Conservation (phyloP, 441 rosid genomes). For the Bocquillonia castaneifolia region DNA sequence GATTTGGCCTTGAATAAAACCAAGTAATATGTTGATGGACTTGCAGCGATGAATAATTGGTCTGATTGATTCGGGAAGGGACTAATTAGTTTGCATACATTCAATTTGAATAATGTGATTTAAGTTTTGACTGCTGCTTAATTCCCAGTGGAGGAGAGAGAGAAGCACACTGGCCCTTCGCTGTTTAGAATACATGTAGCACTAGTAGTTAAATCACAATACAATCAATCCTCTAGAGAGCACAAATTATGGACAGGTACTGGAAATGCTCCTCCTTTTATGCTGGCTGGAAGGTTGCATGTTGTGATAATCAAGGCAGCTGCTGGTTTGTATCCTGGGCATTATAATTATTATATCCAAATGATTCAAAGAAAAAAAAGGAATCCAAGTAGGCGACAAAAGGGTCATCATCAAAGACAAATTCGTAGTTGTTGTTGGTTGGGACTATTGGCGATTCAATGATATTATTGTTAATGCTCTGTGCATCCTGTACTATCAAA, state of each 20-base stretch:
- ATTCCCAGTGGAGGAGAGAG: no score
- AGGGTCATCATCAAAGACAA: constrained; percentile 42
- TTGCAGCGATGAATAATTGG: no score
- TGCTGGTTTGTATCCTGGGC: constrained; percentile 14
- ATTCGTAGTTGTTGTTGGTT: constrained; percentile 28
- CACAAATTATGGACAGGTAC: not conserved
- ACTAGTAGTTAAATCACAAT: not conserved
- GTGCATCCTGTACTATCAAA: constrained; percentile 39
- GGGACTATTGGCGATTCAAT: constrained; percentile 28
- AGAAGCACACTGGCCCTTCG: not conserved
- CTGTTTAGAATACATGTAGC: not conserved
- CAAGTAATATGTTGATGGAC: no score
- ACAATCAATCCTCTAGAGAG: not conserved
- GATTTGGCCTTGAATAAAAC: no score
- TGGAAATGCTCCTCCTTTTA: no score
- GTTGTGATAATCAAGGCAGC: no score
- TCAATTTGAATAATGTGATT: no score
- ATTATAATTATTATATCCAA: constrained; percentile 11
- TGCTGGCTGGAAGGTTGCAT: constrained; percentile 7
- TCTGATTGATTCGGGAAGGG: no score
- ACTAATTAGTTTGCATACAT: no score
- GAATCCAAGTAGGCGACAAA: constrained; percentile 42
- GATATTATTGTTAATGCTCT: constrained; percentile 34
- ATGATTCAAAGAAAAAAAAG: constrained; percentile 37
- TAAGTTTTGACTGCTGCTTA: no score